These are phyloP conservation scores for barrel medic (Medicago truncatula) DNA, from an alignment of 306 rosid genomes.

Conservation along the genomic window DNA sequence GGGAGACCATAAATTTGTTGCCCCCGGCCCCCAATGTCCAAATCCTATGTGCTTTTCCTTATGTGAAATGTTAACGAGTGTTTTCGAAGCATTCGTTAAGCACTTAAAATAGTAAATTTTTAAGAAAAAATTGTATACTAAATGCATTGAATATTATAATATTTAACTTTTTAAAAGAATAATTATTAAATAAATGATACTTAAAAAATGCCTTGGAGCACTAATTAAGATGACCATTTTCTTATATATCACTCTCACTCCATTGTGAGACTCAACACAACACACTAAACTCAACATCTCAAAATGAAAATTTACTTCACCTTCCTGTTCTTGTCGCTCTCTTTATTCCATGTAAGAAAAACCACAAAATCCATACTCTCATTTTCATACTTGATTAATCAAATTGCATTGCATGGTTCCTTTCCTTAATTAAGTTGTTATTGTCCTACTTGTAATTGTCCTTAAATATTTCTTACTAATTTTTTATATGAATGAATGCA, in stretches of 20 bases:
- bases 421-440: neutral
- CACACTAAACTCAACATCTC: conserved; percentile 6
- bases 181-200: no score
- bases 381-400: neutral
- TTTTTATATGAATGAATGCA: conserved; percentile 36
- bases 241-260: conserved; percentile 36
- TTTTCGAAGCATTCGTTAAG: no score
- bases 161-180: no score
- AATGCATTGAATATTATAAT: no score
- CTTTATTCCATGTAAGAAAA: conserved; percentile 57
- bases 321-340: conserved; percentile 58
- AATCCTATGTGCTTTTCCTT: conserved; percentile 26
- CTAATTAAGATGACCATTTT: no score
- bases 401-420: neutral
- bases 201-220: no score
- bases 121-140: no score
- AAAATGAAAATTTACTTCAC: conserved; percentile 50
- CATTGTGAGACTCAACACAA: conserved; percentile 9
- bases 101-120: no score
- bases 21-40: conserved; percentile 10
- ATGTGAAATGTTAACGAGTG: no score
- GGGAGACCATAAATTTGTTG: conserved; percentile 33
- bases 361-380: neutral
- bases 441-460: neutral
- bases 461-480: neutral